phyloP scores from a whole-genome alignment of 768 basidiomycete genomes.

The Royoungia palumana region DNA sequence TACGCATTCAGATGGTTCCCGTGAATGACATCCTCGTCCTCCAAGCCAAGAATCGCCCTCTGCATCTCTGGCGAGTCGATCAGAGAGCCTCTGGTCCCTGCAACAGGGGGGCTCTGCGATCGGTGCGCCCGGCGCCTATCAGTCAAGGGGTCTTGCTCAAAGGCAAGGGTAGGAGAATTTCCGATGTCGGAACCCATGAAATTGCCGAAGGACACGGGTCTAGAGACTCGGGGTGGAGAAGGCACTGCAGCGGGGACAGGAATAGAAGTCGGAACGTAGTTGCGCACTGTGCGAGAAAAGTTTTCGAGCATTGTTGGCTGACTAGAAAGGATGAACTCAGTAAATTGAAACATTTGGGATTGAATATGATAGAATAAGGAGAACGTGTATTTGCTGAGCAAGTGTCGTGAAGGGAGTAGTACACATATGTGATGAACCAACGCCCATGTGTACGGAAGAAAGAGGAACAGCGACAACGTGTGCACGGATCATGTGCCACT shows the following conservation, averaged over 20 bases:
- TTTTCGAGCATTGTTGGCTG: slow-evolving; percentile 49
- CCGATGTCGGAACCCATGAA: slow-evolving; percentile 34
- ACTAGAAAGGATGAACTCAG: slow-evolving; percentile 30
- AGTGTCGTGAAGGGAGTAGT: slow-evolving; percentile 14
- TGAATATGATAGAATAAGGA: background rate
- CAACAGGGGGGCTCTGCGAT: slow-evolving; percentile 9
- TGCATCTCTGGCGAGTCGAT: slow-evolving; percentile 16
- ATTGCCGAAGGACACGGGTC: slow-evolving; percentile 46
- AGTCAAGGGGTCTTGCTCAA: slow-evolving; percentile 9
- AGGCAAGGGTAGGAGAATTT: slow-evolving; percentile 6
- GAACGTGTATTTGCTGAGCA: slow-evolving; percentile 3
- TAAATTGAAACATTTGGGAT: background rate
- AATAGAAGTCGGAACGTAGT: slow-evolving; percentile 52
- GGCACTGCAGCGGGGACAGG: slow-evolving; percentile 46
- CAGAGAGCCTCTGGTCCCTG: slow-evolving; percentile 2
- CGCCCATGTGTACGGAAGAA: slow-evolving; percentile 5
- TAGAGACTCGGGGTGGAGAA: slow-evolving; percentile 48
- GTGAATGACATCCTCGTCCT: slow-evolving; percentile 21
- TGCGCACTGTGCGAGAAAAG: slow-evolving; percentile 51
- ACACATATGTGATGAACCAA: slow-evolving; percentile 11
- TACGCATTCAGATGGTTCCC: slow-evolving; percentile 23
- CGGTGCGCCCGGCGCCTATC: slow-evolving; percentile 9
- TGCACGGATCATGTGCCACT: background rate
- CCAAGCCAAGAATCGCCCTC: slow-evolving; percentile 12
- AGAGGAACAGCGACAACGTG: slow-evolving; percentile 13